A percentile compares a stretch with the other conserved stretches of the same genome.
Evolutionary conservation across 1,284 basidiomycete species (phyloP).

Genomic region (Trametes sp.): DNA sequence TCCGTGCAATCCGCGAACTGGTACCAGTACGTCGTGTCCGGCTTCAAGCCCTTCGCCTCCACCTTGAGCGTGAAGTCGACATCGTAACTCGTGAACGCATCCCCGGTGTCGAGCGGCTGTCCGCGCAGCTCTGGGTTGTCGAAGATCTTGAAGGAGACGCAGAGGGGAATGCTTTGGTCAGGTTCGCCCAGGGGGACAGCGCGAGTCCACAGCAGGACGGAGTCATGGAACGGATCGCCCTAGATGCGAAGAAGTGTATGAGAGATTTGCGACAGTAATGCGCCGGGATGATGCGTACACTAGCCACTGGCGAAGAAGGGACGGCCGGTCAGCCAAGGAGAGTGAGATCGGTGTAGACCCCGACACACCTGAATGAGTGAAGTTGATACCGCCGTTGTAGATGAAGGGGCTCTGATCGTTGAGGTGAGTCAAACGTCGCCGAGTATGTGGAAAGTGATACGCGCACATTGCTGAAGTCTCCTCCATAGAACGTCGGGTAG

Average conservation of each 20-base stretch:
- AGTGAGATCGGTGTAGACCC: too few relatives aligned
- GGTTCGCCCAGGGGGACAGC: slow-evolving; percentile 54
- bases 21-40: slow-evolving; percentile 68
- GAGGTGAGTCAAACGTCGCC: background rate
- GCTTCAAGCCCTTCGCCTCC: slow-evolving; percentile 58
- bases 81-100: slow-evolving; percentile 67
- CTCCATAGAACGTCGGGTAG: slow-evolving; percentile 62
- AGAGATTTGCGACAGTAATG: background rate
- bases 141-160: slow-evolving; percentile 61
- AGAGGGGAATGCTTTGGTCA: slow-evolving; percentile 65
- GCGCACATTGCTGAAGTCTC: slow-evolving; percentile 58
- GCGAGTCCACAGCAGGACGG: slow-evolving; percentile 70
- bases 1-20: slow-evolving; percentile 67
- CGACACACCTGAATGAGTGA: slow-evolving; percentile 59
- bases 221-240: slow-evolving; percentile 69
- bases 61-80: slow-evolving; percentile 75
- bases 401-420: slow-evolving; percentile 53
- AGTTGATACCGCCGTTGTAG: slow-evolving; percentile 62
- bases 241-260: slow-evolving; percentile 30
- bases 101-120: slow-evolving; percentile 51
- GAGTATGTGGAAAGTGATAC: background rate
- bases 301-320: slow-evolving; percentile 46
- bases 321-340: too few relatives aligned
- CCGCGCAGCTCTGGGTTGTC: slow-evolving; percentile 49
- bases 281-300: slow-evolving; percentile 18